These are phyloP conservation scores for Seiridium unicorne DNA, from an alignment of 2,329 filamentous ascomycete genomes.

Conservation along the genomic window DNA sequence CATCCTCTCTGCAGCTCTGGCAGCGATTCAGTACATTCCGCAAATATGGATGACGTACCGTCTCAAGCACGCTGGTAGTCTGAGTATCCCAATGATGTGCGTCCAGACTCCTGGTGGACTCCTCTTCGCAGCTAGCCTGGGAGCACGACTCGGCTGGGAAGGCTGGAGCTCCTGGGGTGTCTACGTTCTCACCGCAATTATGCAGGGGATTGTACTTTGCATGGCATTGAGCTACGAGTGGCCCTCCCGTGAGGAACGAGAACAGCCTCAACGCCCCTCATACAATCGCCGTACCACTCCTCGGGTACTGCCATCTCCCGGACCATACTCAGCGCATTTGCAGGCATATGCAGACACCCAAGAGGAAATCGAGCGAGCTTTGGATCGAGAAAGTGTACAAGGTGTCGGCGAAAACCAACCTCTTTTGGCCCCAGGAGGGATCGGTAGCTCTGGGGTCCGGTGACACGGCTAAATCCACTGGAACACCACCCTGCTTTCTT, in stretches of 20 bases:
- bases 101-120: slow-evolving; percentile 95
- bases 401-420: slow-evolving; percentile 31
- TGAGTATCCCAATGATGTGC: slow-evolving; percentile 97
- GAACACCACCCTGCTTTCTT: not conserved
- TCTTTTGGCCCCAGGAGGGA: slow-evolving; percentile 30
- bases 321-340: slow-evolving; percentile 31
- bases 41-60: slow-evolving; percentile 91
- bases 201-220: slow-evolving; percentile 78
- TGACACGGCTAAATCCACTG: slow-evolving; percentile 11
- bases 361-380: slow-evolving; percentile 30
- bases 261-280: slow-evolving; percentile 20
- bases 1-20: slow-evolving; percentile 72
- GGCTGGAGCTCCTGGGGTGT: slow-evolving; percentile 98
- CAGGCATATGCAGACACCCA: slow-evolving; percentile 32
- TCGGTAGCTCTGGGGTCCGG: slow-evolving; percentile 29
- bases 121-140: slow-evolving; percentile 83
- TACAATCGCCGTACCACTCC: slow-evolving; percentile 31
- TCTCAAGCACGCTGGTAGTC: slow-evolving; percentile 80
- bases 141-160: slow-evolving; percentile 70
- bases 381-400: slow-evolving; percentile 31
- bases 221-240: slow-evolving; percentile 79
- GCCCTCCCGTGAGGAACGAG: slow-evolving; percentile 20
- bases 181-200: slow-evolving; percentile 77
- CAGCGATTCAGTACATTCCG: slow-evolving; percentile 87
- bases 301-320: slow-evolving; percentile 28